phyloP scores from a whole-genome alignment of 768 basidiomycete species.

The Boletellus ananiceps region DNA sequence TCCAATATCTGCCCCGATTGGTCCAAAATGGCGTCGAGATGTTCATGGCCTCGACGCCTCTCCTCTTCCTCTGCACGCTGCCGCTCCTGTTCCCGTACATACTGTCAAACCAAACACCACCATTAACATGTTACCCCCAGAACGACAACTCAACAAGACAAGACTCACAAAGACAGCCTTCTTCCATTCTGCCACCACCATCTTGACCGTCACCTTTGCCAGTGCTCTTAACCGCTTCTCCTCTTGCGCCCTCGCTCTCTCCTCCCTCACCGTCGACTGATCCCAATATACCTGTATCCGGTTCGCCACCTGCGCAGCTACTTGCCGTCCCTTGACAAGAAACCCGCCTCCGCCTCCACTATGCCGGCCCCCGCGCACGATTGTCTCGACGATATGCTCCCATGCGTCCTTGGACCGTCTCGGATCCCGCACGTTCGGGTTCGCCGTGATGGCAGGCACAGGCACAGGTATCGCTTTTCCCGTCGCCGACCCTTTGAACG shows the following conservation, averaged over 20 bases:
- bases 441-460: constrained; percentile 4
- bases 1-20: constrained; percentile 84
- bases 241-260: constrained; percentile 53
- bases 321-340: constrained; percentile 35
- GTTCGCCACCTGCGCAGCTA: constrained; percentile 53
- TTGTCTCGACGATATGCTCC: constrained; percentile 53
- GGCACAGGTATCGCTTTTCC: constrained; percentile 8
- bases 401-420: constrained; percentile 43
- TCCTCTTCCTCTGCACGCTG: constrained; percentile 70
- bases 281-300: constrained; percentile 77
- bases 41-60: constrained; percentile 70
- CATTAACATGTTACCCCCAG: background rate
- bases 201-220: constrained; percentile 67
- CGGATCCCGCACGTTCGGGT: constrained; percentile 22
- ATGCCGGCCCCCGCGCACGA: constrained; percentile 27
- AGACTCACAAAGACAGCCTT: constrained; percentile 74
- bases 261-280: constrained; percentile 54
- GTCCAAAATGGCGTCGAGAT: constrained; percentile 86
- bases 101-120: constrained; percentile 36
- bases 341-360: constrained; percentile 5
- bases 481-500: constrained; percentile 2
- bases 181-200: constrained; percentile 80
- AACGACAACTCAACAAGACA: background rate
- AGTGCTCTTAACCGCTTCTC: constrained; percentile 62
- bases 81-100: constrained; percentile 68